Base-by-base conservation (phyloP, 805 yeast species). In the Schwanniomyces vanrijiae region DNA sequence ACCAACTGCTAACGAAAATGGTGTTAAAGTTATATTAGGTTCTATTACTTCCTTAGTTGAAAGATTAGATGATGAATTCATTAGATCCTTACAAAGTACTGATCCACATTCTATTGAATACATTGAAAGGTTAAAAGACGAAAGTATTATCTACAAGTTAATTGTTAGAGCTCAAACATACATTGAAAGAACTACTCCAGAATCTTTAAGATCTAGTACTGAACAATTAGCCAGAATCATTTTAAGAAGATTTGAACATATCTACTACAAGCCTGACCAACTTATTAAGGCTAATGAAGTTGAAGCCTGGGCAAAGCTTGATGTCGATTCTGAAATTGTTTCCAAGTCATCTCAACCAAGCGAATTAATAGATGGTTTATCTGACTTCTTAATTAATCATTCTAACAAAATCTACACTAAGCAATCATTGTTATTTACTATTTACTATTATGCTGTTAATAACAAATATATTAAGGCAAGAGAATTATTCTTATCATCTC, bases 21-120 rank as follows among this genome's bases (percentile, higher is more conserved):
- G 97, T 50, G 74, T 86, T 50, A 80, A 81, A 63, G 83, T 80
- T 55, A 78, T 94, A 46, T 77, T 84, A 50, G 99, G 99, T 41
- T 88, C 96, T 22, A 75, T 94, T 41, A 81, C 87, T 41, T 84
- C 97, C 7, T 81, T 88, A 49, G 86, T 92, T 51, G 99, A 92
- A 74, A 85, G 97, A 68, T 78, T 94, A 52, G 97, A 90, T 64
- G 98, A 92, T 61, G 99, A 94, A 73, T 86, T 91, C 60, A 87
- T 88, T 52, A 83, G 86, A 56, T 89, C 96, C 40, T 78, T 94
- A 59, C 90, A 91, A 64, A 82, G 82, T 55, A 84, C 90, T 60
- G 98, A 94, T 68, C 96, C 97, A 39, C 97, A 94, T 66, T 87
- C 97, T 20, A 84, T 89, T 48, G 99, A 94, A 68, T 94, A 92